phyloP scores from a whole-genome alignment of 2,329 filamentous ascomycete species.

The Alternaria triticimaculans region DNA sequence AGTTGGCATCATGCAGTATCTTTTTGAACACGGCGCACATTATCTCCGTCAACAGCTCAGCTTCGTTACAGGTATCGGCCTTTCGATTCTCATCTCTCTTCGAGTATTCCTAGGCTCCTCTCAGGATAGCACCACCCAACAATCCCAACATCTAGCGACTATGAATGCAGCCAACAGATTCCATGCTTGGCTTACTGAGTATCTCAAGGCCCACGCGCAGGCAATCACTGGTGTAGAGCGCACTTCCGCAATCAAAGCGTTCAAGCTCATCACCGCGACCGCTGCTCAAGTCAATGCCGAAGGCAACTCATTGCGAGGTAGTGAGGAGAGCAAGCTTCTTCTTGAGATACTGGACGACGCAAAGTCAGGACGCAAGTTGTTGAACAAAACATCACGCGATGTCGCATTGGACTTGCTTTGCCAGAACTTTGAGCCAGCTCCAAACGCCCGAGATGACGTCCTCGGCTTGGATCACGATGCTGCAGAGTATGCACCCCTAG shows the following conservation, averaged over 20 bases:
- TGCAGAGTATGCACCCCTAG: conserved; percentile 65
- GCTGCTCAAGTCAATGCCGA: conserved; percentile 71
- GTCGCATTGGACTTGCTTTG: conserved; percentile 77
- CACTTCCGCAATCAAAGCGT: conserved; percentile 57
- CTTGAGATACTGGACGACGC: conserved; percentile 81
- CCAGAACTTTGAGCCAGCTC: conserved; percentile 71
- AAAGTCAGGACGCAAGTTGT: conserved; percentile 64
- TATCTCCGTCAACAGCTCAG: conserved; percentile 72
- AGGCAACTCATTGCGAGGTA: conserved; percentile 72
- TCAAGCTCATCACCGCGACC: conserved; percentile 71
- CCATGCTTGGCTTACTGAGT: conserved; percentile 77
- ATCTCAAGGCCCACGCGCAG: conserved; percentile 63
- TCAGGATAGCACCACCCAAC: conserved; percentile 81
- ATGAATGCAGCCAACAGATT: conserved; percentile 78
- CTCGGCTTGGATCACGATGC: conserved; percentile 72
- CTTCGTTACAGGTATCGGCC: conserved; percentile 80
- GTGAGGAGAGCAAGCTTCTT: conserved; percentile 79
- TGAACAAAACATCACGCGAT: conserved; percentile 73
- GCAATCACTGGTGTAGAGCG: conserved; percentile 25
- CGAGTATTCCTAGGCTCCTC: conserved; percentile 75
- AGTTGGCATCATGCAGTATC: conserved; percentile 83
- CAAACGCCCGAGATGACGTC: conserved; percentile 67
- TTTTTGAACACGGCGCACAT: conserved; percentile 70
- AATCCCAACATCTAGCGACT: conserved; percentile 79
- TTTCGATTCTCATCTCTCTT: conserved; percentile 81